Base-by-base conservation (phyloP, 2,329 filamentous ascomycete genomes). In the Stagonosporopsis cucurbitacearum region DNA sequence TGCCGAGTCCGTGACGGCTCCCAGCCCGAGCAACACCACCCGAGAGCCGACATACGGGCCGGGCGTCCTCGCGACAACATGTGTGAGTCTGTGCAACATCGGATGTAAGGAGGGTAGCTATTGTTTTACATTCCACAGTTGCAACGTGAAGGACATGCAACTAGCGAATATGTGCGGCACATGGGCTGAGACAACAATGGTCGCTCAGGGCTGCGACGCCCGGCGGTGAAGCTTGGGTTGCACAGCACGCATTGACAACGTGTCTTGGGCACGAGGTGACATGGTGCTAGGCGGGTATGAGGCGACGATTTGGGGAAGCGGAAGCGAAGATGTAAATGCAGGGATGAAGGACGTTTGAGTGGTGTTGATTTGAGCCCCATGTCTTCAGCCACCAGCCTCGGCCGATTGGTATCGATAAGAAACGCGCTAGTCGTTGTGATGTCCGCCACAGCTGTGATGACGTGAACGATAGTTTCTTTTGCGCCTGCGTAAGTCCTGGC, bases 391-490 rank as follows among this genome's bases (percentile, higher is more conserved):
- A 26, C 11, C 25, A 30, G 28, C 28, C 54, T 57, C 47, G 54
- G 54, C 39, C 39, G 37, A 44, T 15, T 4, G 22, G 5, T 48
- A 57, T 57, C 54, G 54, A 57, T 57, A 57, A 55, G 40, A 12
- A 23, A 20, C 17, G 35, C 47, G 41, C 47, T 55, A 55, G 53
- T 42, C 19, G 4, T 41, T 41, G 26, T 6, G 26, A 46, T 19
- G 46, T 50, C 40, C 35, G 47, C 47, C 52, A 55, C 46, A n/a
- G 36, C 46, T 11, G 15, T 48, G 54, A 59, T 64, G 62, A 65
- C 60, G 62, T 60, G 37, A 54, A 56, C 26, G 44, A 59, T 45
- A 39, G 22, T 55, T 50, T 49, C 44, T 56, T 59, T 57, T 54
- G 51, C 42, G 17, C 41, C 11, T 23, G 6, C 6, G 15, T 42